Percentiles rank a stretch among this genome's conserved stretches.
Conservation (phyloP, 345 rosid species). For the Anacardium occidentale region DNA sequence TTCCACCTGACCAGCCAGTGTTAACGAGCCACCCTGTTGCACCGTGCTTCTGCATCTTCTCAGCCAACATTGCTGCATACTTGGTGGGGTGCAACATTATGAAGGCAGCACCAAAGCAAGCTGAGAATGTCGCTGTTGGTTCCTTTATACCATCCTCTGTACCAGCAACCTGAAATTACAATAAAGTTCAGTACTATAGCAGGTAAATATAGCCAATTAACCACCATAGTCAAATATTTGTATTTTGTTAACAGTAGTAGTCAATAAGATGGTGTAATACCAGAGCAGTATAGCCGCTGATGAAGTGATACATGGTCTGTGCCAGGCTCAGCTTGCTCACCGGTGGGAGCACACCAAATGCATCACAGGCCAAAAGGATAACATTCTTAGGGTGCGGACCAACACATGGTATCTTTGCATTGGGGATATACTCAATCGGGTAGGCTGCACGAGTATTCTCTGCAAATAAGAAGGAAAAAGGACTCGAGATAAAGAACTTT, state of each 20-base stretch:
- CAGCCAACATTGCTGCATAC: conserved; percentile 94
- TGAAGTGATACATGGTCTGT: conserved; percentile 97
- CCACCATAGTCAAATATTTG: too few species aligned
- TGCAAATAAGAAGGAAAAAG: conserved; percentile 28
- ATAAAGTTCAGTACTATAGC: conserved; percentile 13
- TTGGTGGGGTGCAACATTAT: conserved; percentile 96
- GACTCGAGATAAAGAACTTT: neutral
- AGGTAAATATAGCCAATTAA: too few species aligned
- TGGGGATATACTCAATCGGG: conserved; percentile 90
- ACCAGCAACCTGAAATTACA: conserved; percentile 72
- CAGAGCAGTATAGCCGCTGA: conserved; percentile 97
- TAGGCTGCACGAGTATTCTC: conserved; percentile 97
- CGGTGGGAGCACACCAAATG: conserved; percentile 97
- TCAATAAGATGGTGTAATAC: conserved; percentile 28
- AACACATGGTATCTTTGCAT: conserved; percentile 84
- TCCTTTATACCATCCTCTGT: conserved; percentile 97
- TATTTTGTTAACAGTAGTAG: neutral
- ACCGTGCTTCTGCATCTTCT: conserved; percentile 94
- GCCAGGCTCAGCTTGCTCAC: conserved; percentile 93
- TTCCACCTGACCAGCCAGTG: conserved; percentile 98
- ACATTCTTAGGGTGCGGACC: conserved; percentile 93
- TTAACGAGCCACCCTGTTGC: conserved; percentile 97
- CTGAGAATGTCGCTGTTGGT: conserved; percentile 89
- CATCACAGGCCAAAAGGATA: conserved; percentile 91
- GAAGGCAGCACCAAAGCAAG: conserved; percentile 97